Evolutionary conservation across 2,329 filamentous ascomycete species (phyloP), one percentile per base, ranked within the genome.

Genomic region (Ophiostoma novo-ulmi): DNA sequence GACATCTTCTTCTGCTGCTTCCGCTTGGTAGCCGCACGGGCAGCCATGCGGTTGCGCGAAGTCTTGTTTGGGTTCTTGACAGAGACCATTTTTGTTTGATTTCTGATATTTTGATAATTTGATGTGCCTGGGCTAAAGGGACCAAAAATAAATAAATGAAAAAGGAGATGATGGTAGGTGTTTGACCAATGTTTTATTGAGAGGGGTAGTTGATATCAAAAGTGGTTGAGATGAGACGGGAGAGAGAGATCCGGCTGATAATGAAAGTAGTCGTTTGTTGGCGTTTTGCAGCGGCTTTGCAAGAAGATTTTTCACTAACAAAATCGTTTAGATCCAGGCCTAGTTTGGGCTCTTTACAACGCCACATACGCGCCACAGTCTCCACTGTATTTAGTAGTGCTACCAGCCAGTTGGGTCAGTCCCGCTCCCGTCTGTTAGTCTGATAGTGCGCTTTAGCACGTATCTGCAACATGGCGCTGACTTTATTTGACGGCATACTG

Each of bases 11-110:
- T 81, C 71, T 78, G 77, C 67, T 78, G 76, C 73, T 84, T 84
- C 69, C 80, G 81, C 58, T 79, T 78, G 73, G 79, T 82, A 69
- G 82, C 80, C 26, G 81, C 80, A 72, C 81, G 80, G 48, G 83
- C 83, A 22, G 80, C 80, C 55, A 84, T 78, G 17, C 85, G 82
- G 81, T 86, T 86, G 76, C 83, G 83, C 69, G 84, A 87, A 11
- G 81, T 81, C 66, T 80, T 81, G 81, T 88, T 88, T 76, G 85
- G 85, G 79, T 87, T 88, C 74, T 84, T 84, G 75, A 86, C 82
- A 67, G 85, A 87, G 20, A 83, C 82, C 84, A 86, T 87, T 36
- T 36, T 44, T 69, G 64, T 7, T 65, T 11, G 35, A 38, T 17
- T 22, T 20, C 6, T 44, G 41, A 48, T 20, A n/a, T 14, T 17